A percentile compares a stretch with the other conserved stretches of the same genome.
Evolutionary conservation across 23 red algal species (phyloP).

Genomic region (Cyanidiococcus yangmingshanensis): DNA sequence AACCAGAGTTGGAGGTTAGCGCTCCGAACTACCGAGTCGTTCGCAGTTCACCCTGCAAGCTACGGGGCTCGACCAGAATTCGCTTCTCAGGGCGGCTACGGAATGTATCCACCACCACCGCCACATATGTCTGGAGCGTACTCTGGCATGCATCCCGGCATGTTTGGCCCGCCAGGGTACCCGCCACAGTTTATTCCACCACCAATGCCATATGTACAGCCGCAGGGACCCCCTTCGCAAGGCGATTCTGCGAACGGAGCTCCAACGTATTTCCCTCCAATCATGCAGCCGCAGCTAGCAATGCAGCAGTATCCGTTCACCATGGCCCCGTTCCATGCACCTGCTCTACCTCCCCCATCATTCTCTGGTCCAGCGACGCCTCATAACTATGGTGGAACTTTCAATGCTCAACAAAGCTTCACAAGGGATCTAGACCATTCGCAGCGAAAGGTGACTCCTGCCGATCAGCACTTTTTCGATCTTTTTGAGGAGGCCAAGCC

Average conservation of each 20-base stretch:
- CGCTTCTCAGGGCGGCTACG: not conserved
- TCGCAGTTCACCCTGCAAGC: not conserved
- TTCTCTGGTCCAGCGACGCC: not conserved
- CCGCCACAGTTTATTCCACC: not conserved
- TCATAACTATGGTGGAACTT: not conserved
- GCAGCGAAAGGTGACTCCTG: not conserved
- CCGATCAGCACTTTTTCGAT: constrained; percentile 20
- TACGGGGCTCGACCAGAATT: not conserved
- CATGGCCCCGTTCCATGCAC: not conserved
- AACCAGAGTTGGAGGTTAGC: too few relatives aligned
- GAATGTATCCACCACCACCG: not conserved
- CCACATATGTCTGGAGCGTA: not conserved
- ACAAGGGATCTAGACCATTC: not conserved
- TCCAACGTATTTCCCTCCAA: not conserved
- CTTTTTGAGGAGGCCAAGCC: constrained; percentile 13
- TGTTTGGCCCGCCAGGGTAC: not conserved
- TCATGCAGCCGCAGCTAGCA: not conserved
- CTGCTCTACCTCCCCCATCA: not conserved
- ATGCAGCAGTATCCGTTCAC: not conserved
- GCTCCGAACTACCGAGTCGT: not conserved
- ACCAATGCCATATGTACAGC: not conserved
- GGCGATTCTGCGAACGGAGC: not conserved
- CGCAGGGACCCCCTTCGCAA: not conserved
- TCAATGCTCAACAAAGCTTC: not conserved
- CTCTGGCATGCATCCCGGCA: not conserved